Evolutionary conservation across 768 basidiomycete species (phyloP).

Genomic region (Termitomyces sp.): DNA sequence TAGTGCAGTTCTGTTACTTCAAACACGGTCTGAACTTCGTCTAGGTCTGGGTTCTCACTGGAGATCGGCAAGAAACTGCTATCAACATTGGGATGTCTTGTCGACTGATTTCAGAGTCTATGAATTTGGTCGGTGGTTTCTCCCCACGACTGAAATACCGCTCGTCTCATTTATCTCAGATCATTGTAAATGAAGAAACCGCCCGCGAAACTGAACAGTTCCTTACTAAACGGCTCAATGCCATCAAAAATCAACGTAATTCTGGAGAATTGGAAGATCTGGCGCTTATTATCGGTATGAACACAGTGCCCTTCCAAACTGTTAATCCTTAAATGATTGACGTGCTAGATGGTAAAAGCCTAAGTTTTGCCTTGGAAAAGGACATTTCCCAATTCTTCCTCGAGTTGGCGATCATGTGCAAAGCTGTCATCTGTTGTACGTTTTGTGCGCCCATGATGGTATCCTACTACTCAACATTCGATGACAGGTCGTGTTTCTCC

Average conservation of each 20-base stretch:
- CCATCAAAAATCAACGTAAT: slow-evolving; percentile 89
- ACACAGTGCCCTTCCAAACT: background rate
- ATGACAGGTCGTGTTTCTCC: slow-evolving; percentile 89
- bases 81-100: slow-evolving; percentile 99
- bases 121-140: slow-evolving; percentile 80
- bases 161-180: slow-evolving; percentile 38
- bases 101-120: slow-evolving; percentile 93
- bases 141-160: background rate
- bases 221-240: slow-evolving; percentile 80
- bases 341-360: slow-evolving; percentile 83
- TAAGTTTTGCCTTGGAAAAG: slow-evolving; percentile 91
- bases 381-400: slow-evolving; percentile 85
- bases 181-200: slow-evolving; percentile 90
- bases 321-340: slow-evolving; percentile 8
- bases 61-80: slow-evolving; percentile 97
- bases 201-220: slow-evolving; percentile 80
- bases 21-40: slow-evolving; percentile 3
- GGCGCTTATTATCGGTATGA: slow-evolving; percentile 84
- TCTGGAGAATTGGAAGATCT: slow-evolving; percentile 93
- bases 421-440: slow-evolving; percentile 96
- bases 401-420: slow-evolving; percentile 96
- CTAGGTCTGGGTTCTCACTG: slow-evolving; percentile 95
- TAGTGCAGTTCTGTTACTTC: background rate
- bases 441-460: slow-evolving; percentile 8
- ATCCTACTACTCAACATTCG: slow-evolving; percentile 1